phyloP scores from a whole-genome alignment of 2,329 filamentous ascomycete genomes.

The Fusarium pininemorale region DNA sequence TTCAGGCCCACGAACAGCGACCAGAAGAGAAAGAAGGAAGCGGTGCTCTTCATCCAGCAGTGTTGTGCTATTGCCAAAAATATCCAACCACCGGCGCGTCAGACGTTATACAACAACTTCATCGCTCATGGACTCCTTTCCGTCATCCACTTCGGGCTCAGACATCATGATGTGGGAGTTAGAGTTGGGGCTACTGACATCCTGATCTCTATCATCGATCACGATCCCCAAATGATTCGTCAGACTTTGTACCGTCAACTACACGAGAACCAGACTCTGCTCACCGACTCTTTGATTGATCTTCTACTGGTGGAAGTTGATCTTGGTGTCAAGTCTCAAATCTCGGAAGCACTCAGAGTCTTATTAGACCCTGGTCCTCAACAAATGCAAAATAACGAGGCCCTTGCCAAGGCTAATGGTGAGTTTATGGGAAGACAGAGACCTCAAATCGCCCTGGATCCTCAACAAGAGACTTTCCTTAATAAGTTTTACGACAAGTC shows the following conservation, averaged over 20 bases:
- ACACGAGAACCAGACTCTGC: constrained; percentile 81
- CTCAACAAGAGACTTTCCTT: constrained; percentile 86
- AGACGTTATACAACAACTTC: constrained; percentile 88
- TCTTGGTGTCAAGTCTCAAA: constrained; percentile 92
- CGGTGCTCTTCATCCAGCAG: constrained; percentile 95
- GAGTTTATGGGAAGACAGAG: constrained; percentile 74
- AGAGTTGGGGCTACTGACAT: constrained; percentile 94
- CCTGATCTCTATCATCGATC: constrained; percentile 91
- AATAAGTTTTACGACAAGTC: constrained; percentile 90
- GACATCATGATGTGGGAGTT: constrained; percentile 83
- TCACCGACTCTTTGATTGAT: constrained; percentile 94
- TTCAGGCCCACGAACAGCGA: constrained; percentile 74
- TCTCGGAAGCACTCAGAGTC: constrained; percentile 94
- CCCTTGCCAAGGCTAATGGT: constrained; percentile 69
- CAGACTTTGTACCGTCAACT: constrained; percentile 93
- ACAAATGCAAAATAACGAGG: constrained; percentile 59
- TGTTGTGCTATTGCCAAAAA: constrained; percentile 96
- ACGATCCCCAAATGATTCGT: constrained; percentile 93
- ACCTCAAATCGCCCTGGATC: constrained; percentile 63
- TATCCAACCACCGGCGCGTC: constrained; percentile 82
- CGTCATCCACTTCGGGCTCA: constrained; percentile 91
- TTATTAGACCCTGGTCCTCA: constrained; percentile 76
- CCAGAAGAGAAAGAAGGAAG: constrained; percentile 84
- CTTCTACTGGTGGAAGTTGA: constrained; percentile 91
- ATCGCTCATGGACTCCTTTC: constrained; percentile 85